A percentile compares a stretch with the other conserved stretches of the same genome.
These are phyloP conservation scores for Fereydounia khargensis DNA, from an alignment of 1,284 basidiomycete genomes.

Conservation along the genomic window DNA sequence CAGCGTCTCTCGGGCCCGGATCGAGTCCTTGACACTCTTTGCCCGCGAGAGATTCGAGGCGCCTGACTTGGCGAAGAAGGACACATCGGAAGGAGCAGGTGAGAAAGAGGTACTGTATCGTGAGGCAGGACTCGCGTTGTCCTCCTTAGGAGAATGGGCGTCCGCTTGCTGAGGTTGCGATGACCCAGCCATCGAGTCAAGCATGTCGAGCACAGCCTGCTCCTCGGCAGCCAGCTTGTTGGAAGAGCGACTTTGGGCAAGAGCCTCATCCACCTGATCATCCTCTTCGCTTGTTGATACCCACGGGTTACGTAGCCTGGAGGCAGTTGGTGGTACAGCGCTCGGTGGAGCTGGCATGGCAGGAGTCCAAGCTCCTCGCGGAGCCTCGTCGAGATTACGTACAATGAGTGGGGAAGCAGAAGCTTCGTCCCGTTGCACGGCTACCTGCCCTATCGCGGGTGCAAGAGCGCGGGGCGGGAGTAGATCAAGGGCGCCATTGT, in stretches of 20 bases:
- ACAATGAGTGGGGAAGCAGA: conserved; percentile 14
- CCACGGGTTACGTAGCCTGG: conserved; percentile 20
- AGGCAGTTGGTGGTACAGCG: conserved; percentile 4
- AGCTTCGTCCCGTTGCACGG: too few relatives aligned
- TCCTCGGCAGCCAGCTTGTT: conserved; percentile 19
- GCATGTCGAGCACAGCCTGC: conserved; percentile 39
- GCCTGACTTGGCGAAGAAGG: background rate
- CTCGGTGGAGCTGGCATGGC: conserved; percentile 13
- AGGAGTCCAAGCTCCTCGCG: conserved; percentile 28
- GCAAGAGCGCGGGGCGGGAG: conserved; percentile 9
- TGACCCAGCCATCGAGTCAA: conserved; percentile 10
- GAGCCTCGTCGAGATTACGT: conserved; percentile 40
- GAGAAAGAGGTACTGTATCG: conserved; percentile 24
- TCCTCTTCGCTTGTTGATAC: conserved; percentile 21
- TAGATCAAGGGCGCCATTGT: conserved; percentile 24
- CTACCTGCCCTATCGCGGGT: too few relatives aligned
- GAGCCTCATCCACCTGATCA: conserved; percentile 22
- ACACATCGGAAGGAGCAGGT: background rate
- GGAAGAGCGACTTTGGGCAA: conserved; percentile 16
- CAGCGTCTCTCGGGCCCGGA: conserved; percentile 23
- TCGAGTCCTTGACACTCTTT: conserved; percentile 15
- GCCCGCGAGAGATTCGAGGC: background rate
- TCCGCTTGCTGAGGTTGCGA: background rate
- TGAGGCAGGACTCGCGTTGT: conserved; percentile 13
- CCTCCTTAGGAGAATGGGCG: background rate